phyloP scores from a whole-genome alignment of 108 stramenopile species.

The Pseudonitzschia delicatissima region DNA sequence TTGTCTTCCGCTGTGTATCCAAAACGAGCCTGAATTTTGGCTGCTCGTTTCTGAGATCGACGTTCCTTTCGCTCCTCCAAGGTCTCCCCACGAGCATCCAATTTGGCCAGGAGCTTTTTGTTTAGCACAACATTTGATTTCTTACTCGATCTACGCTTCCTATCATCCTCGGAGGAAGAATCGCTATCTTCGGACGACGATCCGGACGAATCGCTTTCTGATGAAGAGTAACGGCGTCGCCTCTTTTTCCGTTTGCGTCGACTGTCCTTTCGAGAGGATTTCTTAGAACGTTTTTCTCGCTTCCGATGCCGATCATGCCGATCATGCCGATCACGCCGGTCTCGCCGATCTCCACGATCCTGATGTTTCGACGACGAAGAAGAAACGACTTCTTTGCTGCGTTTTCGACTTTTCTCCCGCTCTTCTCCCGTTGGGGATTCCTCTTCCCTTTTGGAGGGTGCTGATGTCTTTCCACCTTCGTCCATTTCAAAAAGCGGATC shows the following conservation, averaged over 20 bases:
- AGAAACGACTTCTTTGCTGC: not conserved
- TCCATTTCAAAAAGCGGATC: too few species aligned
- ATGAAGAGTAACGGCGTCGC: constrained; percentile 32
- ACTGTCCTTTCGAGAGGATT: constrained; percentile 17
- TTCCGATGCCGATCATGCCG: constrained; percentile 15
- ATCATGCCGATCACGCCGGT: not conserved
- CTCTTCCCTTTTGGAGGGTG: too few species aligned
- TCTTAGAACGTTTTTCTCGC: constrained; percentile 4
- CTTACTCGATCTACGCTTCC: not conserved
- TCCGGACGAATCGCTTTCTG: not conserved
- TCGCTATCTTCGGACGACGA: constrained; percentile 8
- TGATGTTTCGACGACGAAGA: not conserved
- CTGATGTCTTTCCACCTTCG: too few species aligned
- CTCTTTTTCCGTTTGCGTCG: constrained; percentile 30
- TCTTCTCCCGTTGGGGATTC: not conserved
- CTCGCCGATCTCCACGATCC: not conserved
- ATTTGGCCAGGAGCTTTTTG: constrained; percentile 61
- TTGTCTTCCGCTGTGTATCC: constrained; percentile 98
- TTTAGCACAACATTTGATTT: constrained; percentile 43
- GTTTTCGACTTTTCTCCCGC: constrained; percentile 3
- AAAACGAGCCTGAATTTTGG: constrained; percentile 70
- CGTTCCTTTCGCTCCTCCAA: constrained; percentile 81
- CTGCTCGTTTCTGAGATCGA: constrained; percentile 73
- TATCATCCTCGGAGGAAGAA: not conserved
- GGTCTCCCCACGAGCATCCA: constrained; percentile 70